Percentiles rank a stretch among this genome's conserved stretches.
Conservation (phyloP, 2,329 filamentous ascomycete genomes). For the Penicillium sp. region DNA sequence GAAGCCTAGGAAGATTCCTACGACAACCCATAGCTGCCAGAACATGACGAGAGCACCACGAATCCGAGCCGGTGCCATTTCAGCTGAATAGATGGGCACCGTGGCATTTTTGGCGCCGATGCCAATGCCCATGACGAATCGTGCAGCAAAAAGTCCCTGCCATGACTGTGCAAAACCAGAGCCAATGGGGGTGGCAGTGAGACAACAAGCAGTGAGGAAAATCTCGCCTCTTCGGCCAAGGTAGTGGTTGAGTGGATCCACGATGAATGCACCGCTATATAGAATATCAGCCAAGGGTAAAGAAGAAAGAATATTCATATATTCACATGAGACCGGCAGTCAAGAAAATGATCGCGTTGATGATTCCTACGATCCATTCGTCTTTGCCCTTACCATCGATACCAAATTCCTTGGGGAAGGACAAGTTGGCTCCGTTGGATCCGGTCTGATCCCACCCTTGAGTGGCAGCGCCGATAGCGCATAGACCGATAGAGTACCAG, state of each 20-base stretch:
- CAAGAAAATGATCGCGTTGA: conserved; percentile 55
- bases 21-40: conserved; percentile 43
- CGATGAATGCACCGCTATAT: conserved; percentile 56
- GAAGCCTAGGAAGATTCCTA: conserved; percentile 60
- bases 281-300: conserved; percentile 18
- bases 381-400: conserved; percentile 43
- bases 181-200: conserved; percentile 62
- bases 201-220: conserved; percentile 58
- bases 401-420: conserved; percentile 43
- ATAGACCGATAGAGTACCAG: conserved; percentile 48
- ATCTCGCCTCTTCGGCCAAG: conserved; percentile 60
- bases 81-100: conserved; percentile 50
- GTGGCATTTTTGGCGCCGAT: conserved; percentile 58
- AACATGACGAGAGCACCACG: conserved; percentile 54
- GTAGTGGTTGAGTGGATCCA: conserved; percentile 58
- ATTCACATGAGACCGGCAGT: conserved; percentile 18
- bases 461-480: conserved; percentile 47
- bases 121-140: conserved; percentile 56
- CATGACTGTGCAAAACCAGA: conserved; percentile 57
- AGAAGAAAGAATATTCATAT: conserved; percentile 40
- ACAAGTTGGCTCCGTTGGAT: conserved; percentile 51
- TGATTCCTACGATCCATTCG: conserved; percentile 58
- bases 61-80: conserved; percentile 52
- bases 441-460: conserved; percentile 53
- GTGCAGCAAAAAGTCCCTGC: conserved; percentile 51